Base-by-base conservation (phyloP, 768 basidiomycete species). In the Mrakia gelida region DNA sequence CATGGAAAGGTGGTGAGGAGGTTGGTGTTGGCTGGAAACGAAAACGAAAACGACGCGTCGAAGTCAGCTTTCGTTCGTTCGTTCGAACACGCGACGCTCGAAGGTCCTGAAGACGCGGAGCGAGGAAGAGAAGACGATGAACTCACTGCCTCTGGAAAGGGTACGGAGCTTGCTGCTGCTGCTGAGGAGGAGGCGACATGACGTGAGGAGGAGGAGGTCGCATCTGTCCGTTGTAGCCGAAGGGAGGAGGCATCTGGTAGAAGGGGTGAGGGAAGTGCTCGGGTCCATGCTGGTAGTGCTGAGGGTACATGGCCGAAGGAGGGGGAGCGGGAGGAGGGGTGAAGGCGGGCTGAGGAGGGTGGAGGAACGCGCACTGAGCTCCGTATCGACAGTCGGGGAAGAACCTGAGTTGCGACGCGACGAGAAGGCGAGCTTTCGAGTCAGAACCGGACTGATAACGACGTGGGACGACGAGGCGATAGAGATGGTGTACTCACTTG, bases 361-460 rank as follows among this genome's bases (percentile, higher is more conserved):
- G 84, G 75, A 81, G 83, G 83, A 85, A 85, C 28, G 82, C 82
- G 68, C 84, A 85, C 18, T 81, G 80, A 71, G 78, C 71, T 28
- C 84, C 84, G 80, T 84, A 85, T 68, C 83, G 81, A 80, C 84
- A 85, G 76, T 83, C 83, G 38, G 84, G 84, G 81, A 84, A 85
- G 80, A 84, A 84, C 74, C 84, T 78, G n/a, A 15, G 45, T 45
- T 52, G 15, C 16, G 49, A 52, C 49, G 49, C 49, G 49, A 52
- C 9, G 18, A 21, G 16, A 21, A 52, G 49, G 21, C 49, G 49
- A 52, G 49, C 7, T 16, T n/a, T n/a, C 18, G 49, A 52, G 49
- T 52, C 49, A 52, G 49, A 52, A 2, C 15, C 49, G 49, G 8
- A 21, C 16, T 28, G 0, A 67, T 11, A 30, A n/a, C 16, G 18